Percentiles rank a stretch among this genome's conserved stretches.
Conservation (phyloP, 2,329 filamentous ascomycete species). For the Penicillium aurantiogriseum region DNA sequence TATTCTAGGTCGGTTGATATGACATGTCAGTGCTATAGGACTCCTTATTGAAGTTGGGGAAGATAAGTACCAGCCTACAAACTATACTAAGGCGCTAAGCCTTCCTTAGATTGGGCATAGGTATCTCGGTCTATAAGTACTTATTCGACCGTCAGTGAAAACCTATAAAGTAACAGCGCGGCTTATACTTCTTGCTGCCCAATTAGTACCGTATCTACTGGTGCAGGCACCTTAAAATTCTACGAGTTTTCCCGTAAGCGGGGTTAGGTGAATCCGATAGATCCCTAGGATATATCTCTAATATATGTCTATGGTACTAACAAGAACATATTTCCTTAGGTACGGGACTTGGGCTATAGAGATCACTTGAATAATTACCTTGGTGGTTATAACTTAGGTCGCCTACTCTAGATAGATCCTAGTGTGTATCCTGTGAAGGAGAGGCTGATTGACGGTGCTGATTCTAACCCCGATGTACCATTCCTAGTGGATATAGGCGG, state of each 20-base stretch:
- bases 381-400: neutral
- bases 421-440: neutral
- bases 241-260: constrained; percentile 10
- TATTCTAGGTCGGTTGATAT: constrained; percentile 29
- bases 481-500: constrained; percentile 3
- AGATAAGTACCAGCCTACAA: constrained; percentile 1
- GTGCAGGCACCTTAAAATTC: constrained; percentile 7
- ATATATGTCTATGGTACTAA: constrained; percentile 11
- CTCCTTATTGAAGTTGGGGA: neutral
- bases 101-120: constrained; percentile 5
- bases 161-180: neutral
- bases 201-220: constrained; percentile 4
- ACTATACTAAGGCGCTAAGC: constrained; percentile 2
- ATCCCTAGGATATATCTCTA: constrained; percentile 2
- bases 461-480: neutral
- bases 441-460: neutral
- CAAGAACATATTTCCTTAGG: neutral
- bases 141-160: neutral
- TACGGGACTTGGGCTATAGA: neutral
- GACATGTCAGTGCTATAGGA: constrained; percentile 27
- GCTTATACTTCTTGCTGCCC: neutral
- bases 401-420: neutral
- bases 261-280: constrained; percentile 7
- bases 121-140: constrained; percentile 3
- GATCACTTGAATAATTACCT: neutral